phyloP scores from a whole-genome alignment of 768 basidiomycete genomes.

The Ramaria sp. region DNA sequence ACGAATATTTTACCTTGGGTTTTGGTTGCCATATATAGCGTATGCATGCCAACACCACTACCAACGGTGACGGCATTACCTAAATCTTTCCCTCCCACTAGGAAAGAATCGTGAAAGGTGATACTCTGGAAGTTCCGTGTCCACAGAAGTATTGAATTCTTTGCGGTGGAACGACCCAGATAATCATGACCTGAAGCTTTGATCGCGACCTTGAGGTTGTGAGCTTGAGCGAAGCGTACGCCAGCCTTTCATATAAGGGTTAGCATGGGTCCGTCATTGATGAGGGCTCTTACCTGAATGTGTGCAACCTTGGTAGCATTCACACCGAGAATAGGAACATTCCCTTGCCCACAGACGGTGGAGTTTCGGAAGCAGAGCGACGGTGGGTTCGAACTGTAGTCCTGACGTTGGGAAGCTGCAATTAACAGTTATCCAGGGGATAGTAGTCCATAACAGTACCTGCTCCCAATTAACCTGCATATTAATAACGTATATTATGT shows the following conservation, averaged over 20 bases:
- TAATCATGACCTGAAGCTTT: constrained; percentile 31
- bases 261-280: background rate
- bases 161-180: constrained; percentile 34
- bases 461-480: constrained; percentile 11
- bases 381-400: constrained; percentile 8
- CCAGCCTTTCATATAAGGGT: constrained; percentile 15
- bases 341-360: constrained; percentile 22
- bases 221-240: constrained; percentile 20
- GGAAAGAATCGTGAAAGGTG: constrained; percentile 18
- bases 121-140: constrained; percentile 28
- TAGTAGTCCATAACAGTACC: background rate
- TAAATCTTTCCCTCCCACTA: constrained; percentile 11
- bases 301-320: constrained; percentile 20
- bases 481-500: background rate
- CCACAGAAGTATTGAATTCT: constrained; percentile 30
- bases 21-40: constrained; percentile 15
- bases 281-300: constrained; percentile 17
- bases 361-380: constrained; percentile 11
- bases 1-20: constrained; percentile 16
- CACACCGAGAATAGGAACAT: constrained; percentile 22
- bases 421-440: background rate
- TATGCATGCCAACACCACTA: constrained; percentile 17
- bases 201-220: constrained; percentile 24
- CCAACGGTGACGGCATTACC: constrained; percentile 22
- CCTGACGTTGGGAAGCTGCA: background rate